Evolutionary conservation across 169 alveolate genomes (phyloP), one percentile per base, ranked within the genome.

Genomic region (Babesia ovis): DNA sequence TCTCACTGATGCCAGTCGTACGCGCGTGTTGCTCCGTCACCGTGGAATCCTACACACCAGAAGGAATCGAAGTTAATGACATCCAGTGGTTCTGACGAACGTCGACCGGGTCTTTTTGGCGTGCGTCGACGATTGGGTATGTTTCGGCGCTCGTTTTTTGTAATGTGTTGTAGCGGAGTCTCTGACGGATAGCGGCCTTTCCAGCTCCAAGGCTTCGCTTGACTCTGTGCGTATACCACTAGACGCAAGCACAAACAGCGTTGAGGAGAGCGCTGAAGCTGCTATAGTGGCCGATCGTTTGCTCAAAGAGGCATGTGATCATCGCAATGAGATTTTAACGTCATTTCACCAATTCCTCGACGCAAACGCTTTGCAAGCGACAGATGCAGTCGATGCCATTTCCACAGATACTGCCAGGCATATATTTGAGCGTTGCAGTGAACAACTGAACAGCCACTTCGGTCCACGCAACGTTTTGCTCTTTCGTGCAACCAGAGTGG

Each of bases 41-140:
- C 39, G 54, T 32, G 56, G 35, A 41, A 61, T 61, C 71, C 25
- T 61, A 61, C 71, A 61, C 71, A 61, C n/a, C 71, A 58, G 57
- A 14, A 22, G 0, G 14, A 61, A 16, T 61, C 11, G 12, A 6
- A 20, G 9, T 64, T 43, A 12, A 64, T 64, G 74, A 16, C 45
- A 3, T 5, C 16, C 11, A 18, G 35, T 27, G 48, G 3, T 14
- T 6, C 54, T 1, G 29, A 14, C 0, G 43, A 2, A 32, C 43
- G 70, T 4, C 54, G 61, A 11, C 31, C 39, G 6, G 55, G 51
- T 3, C 62, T 64, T 27, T 22, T 64, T 6, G 74, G 74, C 39
- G 23, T 64, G 34, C 1, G 62, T 2, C 27, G 61, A 9, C 74
- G 61, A 8, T 34, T 45, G 45, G 74, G 74, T 64, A 1, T 4